Evolutionary conservation across 2,329 filamentous ascomycete species (phyloP).

Genomic region (Sporothrix inflata): DNA sequence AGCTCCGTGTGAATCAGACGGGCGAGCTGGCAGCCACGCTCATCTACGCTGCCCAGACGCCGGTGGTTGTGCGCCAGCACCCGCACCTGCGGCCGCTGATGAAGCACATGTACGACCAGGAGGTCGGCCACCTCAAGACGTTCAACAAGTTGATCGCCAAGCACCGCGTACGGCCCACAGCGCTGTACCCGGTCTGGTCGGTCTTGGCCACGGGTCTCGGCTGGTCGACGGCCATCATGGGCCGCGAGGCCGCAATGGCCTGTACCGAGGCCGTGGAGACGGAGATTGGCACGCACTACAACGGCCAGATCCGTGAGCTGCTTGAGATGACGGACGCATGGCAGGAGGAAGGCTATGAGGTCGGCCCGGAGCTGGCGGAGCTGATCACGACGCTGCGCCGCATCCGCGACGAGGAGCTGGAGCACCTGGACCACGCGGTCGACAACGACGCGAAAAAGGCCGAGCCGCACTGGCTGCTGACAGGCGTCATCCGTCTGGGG

Average conservation of each 20-base stretch:
- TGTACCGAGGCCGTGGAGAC: slow-evolving; percentile 98
- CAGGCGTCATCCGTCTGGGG: slow-evolving; percentile 83
- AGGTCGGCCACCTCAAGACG: slow-evolving; percentile 80
- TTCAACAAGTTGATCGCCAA: slow-evolving; percentile 83
- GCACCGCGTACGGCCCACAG: slow-evolving; percentile 89
- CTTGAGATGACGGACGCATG: slow-evolving; percentile 79
- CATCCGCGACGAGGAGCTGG: slow-evolving; percentile 93
- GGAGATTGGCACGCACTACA: slow-evolving; percentile 96
- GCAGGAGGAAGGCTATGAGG: slow-evolving; percentile 75
- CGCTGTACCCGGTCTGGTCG: slow-evolving; percentile 89
- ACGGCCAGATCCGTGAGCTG: slow-evolving; percentile 81
- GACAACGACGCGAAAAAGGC: slow-evolving; percentile 91
- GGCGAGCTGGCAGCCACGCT: slow-evolving; percentile 95
- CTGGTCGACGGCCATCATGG: slow-evolving; percentile 87
- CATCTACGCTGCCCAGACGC: slow-evolving; percentile 89
- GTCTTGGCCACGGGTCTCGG: slow-evolving; percentile 78
- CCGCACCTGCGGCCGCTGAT: slow-evolving; percentile 89
- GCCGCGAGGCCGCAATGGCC: slow-evolving; percentile 94
- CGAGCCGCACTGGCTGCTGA: slow-evolving; percentile 85
- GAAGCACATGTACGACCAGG: slow-evolving; percentile 98
- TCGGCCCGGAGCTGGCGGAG: slow-evolving; percentile 75
- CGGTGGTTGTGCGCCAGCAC: slow-evolving; percentile 75
- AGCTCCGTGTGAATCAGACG: slow-evolving; percentile 94
- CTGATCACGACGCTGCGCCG: slow-evolving; percentile 74
- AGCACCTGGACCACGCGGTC: slow-evolving; percentile 94